phyloP scores from a whole-genome alignment of 176 grass and related monocot species.

The Paspalum vaginatum region DNA sequence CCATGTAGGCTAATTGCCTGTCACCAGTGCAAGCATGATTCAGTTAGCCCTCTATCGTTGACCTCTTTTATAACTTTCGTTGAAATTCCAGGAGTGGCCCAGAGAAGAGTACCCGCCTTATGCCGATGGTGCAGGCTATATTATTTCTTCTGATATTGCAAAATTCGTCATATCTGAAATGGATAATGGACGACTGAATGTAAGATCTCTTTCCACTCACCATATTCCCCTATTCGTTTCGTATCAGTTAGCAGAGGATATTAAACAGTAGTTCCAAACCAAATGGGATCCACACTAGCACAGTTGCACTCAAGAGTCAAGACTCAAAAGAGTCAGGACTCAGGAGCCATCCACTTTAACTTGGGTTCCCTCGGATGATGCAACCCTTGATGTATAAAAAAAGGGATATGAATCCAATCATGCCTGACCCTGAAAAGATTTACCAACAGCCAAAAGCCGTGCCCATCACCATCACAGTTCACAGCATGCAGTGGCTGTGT shows the following conservation, averaged over 20 bases:
- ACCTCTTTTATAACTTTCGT: slow-evolving; percentile 32
- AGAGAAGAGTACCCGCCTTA: slow-evolving; percentile 61
- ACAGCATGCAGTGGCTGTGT: slow-evolving; percentile 3
- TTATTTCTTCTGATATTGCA: slow-evolving; percentile 71
- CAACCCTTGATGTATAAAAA: slow-evolving; percentile 18
- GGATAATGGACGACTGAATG: slow-evolving; percentile 54
- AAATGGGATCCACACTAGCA: slow-evolving; percentile 11
- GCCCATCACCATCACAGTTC: neutral
- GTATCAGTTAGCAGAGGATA: slow-evolving; percentile 18
- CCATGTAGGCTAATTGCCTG: slow-evolving; percentile 18
- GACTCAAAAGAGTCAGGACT: neutral
- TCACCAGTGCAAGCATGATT: slow-evolving; percentile 26
- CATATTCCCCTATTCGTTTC: slow-evolving; percentile 4
- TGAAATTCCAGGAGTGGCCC: slow-evolving; percentile 71
- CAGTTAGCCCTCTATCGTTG: slow-evolving; percentile 24
- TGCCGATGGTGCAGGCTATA: slow-evolving; percentile 69
- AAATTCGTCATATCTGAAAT: slow-evolving; percentile 56
- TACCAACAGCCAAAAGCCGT: slow-evolving; percentile 41
- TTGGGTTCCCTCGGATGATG: slow-evolving; percentile 25
- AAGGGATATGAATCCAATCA: slow-evolving; percentile 43
- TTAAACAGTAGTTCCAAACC: slow-evolving; percentile 8
- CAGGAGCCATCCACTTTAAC: slow-evolving; percentile 7
- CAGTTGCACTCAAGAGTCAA: slow-evolving; percentile 13
- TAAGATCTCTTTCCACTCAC: slow-evolving; percentile 36
- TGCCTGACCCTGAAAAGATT: slow-evolving; percentile 41